These are phyloP conservation scores for Candida tetrigidarum DNA, from an alignment of 1,139 yeast genomes.

Conservation along the genomic window DNA sequence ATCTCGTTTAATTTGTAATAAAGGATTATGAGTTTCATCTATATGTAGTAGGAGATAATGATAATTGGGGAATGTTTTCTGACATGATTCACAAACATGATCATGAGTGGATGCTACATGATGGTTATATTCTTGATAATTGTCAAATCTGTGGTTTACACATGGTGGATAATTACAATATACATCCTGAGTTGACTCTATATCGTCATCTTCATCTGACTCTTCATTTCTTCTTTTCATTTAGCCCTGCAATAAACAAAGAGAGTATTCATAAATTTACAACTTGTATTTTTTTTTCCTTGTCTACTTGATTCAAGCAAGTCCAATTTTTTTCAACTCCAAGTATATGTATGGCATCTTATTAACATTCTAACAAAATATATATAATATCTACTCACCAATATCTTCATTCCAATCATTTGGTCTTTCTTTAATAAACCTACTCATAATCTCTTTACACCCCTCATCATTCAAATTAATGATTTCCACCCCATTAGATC, in stretches of 20 bases:
- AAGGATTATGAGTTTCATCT: slow-evolving; percentile 57
- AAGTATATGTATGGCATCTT: too few species aligned
- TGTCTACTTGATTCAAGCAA: too few species aligned
- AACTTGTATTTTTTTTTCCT: background rate
- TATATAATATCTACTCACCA: slow-evolving; percentile 49
- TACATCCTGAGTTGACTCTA: background rate
- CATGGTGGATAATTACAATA: slow-evolving; percentile 19
- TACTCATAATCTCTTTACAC: slow-evolving; percentile 74
- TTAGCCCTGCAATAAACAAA: background rate
- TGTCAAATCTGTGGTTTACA: slow-evolving; percentile 17
- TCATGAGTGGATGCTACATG: slow-evolving; percentile 30
- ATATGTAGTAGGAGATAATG: slow-evolving; percentile 49
- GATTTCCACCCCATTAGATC: slow-evolving; percentile 72
- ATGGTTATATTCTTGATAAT: slow-evolving; percentile 29
- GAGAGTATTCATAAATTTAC: background rate
- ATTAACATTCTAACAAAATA: background rate
- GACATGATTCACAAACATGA: slow-evolving; percentile 47
- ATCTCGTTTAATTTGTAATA: slow-evolving; percentile 37
- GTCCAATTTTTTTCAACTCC: background rate
- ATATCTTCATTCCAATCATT: slow-evolving; percentile 90
- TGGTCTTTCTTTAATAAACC: slow-evolving; percentile 79
- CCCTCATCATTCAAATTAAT: slow-evolving; percentile 65
- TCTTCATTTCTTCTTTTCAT: slow-evolving; percentile 17
- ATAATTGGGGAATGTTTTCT: slow-evolving; percentile 43
- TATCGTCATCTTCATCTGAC: slow-evolving; percentile 18